Conservation (phyloP, 73 alveolate genomes). For the Tetrahymena elliotti region DNA sequence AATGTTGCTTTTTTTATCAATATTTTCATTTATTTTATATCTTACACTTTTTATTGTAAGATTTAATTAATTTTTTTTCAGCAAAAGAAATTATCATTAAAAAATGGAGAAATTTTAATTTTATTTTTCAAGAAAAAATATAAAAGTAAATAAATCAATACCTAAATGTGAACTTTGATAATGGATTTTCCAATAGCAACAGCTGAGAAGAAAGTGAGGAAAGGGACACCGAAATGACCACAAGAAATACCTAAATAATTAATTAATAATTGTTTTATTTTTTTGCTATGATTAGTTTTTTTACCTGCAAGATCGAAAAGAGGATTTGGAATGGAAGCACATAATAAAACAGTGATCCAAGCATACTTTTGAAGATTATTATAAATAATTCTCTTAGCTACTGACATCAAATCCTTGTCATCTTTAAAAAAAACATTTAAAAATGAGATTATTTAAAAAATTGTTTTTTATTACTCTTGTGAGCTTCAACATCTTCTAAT, state of each 20-base stretch:
- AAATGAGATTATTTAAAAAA: background rate
- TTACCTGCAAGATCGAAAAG: conserved; percentile 81
- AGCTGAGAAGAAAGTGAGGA: conserved; percentile 76
- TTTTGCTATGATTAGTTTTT: background rate
- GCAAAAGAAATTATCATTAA: background rate
- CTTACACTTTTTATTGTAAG: background rate
- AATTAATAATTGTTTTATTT: background rate
- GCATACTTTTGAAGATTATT: conserved; percentile 64
- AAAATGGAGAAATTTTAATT: background rate
- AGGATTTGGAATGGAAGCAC: conserved; percentile 89
- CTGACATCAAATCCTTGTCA: conserved; percentile 39
- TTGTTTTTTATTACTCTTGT: conserved; percentile 13
- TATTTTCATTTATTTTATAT: background rate
- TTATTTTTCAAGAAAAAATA: conserved; percentile 20
- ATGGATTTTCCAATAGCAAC: conserved; percentile 75
- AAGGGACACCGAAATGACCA: conserved; percentile 78
- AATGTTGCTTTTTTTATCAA: background rate
- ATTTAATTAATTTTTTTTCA: background rate
- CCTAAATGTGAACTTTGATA: conserved; percentile 66
- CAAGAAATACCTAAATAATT: conserved; percentile 33
- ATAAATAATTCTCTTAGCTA: conserved; percentile 40
- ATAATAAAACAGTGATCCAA: conserved; percentile 58
- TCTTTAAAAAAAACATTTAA: background rate
- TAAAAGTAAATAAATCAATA: background rate
- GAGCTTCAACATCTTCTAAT: conserved; percentile 51